phyloP scores from a whole-genome alignment of 139 green algal genomes.

The Chara braunii region DNA sequence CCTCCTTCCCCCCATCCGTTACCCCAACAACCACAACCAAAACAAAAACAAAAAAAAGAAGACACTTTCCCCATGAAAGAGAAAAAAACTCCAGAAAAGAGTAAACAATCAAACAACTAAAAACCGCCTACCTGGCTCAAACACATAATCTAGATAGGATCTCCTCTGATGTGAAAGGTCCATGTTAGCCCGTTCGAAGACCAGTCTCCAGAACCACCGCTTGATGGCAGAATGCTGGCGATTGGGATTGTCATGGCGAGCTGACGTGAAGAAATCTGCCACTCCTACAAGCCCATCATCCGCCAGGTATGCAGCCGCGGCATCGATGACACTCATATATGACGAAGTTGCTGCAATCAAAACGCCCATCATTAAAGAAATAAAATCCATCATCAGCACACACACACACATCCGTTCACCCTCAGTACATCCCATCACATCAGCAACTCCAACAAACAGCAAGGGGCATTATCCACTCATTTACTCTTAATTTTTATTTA shows the following conservation, averaged over 20 bases:
- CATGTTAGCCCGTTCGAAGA: slow-evolving; percentile 77
- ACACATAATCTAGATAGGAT: slow-evolving; percentile 79
- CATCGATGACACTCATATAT: slow-evolving; percentile 86
- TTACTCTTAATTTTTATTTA: too few species aligned
- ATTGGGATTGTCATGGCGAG: slow-evolving; percentile 84
- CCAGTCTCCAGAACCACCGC: slow-evolving; percentile 89
- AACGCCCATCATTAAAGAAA: too few species aligned
- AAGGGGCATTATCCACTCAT: too few species aligned
- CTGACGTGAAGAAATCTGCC: slow-evolving; percentile 84
- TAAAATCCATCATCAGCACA: too few species aligned
- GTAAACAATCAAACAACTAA: not conserved
- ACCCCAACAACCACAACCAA: too few species aligned
- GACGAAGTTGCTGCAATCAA: slow-evolving; percentile 85
- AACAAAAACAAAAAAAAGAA: too few species aligned
- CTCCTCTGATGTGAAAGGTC: slow-evolving; percentile 88
- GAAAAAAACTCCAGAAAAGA: not conserved
- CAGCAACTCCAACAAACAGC: too few species aligned
- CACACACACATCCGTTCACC: too few species aligned
- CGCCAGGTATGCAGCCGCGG: slow-evolving; percentile 70
- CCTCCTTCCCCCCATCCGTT: too few species aligned
- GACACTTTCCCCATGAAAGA: too few species aligned
- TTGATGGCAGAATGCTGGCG: slow-evolving; percentile 76
- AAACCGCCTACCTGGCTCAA: slow-evolving; percentile 21
- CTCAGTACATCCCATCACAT: too few species aligned
- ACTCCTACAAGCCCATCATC: slow-evolving; percentile 78